phyloP scores from a whole-genome alignment of 306 rosid species.

The Mimosa pudica region DNA sequence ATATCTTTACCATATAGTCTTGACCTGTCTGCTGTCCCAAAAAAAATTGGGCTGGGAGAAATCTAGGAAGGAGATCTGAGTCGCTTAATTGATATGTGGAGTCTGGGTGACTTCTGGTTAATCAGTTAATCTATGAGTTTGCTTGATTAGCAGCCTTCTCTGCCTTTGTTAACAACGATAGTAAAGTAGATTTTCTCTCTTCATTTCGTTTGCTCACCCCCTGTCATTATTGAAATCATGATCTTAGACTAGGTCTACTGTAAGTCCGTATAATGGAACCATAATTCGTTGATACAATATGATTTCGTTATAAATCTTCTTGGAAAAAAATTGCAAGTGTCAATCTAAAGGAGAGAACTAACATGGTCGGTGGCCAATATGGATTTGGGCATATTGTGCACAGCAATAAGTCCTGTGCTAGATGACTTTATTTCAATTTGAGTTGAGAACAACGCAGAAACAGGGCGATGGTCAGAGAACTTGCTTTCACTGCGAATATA shows the following conservation, averaged over 20 bases:
- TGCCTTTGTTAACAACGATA: conserved; percentile 36
- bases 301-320: background rate
- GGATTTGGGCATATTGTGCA: conserved; percentile 18
- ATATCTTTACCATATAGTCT: conserved; percentile 21
- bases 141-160: conserved; percentile 33
- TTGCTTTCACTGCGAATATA: conserved; percentile 88
- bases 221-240: conserved; percentile 34
- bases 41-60: conserved; percentile 27
- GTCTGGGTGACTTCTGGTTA: conserved; percentile 12
- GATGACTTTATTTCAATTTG: conserved; percentile 55
- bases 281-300: background rate
- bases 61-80: conserved; percentile 17
- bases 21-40: conserved; percentile 24
- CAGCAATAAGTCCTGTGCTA: conserved; percentile 41
- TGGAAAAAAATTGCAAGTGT: background rate
- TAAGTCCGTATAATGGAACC: background rate
- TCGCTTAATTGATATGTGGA: conserved; percentile 23
- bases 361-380: conserved; percentile 35
- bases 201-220: conserved; percentile 31
- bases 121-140: conserved; percentile 26
- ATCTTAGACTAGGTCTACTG: conserved; percentile 6
- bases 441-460: conserved; percentile 85
- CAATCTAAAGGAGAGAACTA: conserved; percentile 38
- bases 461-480: conserved; percentile 97
- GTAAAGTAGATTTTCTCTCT: conserved; percentile 34